Conservation (phyloP, 306 rosid genomes). For the Cercis canadensis region DNA sequence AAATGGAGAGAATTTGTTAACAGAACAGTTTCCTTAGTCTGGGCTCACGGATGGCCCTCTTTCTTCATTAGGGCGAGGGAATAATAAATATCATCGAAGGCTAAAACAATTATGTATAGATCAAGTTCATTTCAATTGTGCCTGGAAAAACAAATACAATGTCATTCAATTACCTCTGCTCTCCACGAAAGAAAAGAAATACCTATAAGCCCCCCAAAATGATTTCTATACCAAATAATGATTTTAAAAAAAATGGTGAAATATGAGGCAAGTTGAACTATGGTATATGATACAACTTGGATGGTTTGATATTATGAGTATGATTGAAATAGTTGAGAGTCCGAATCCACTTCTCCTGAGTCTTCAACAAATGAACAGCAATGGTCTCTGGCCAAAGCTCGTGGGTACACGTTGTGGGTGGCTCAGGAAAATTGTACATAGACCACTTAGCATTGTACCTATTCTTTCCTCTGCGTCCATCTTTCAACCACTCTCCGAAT, state of each 20-base stretch:
- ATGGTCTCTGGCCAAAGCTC: slow-evolving; percentile 80
- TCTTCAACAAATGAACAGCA: slow-evolving; percentile 97
- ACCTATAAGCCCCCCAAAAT: slow-evolving; percentile 18
- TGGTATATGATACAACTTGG: slow-evolving; percentile 78
- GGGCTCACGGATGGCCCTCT: too few relatives aligned
- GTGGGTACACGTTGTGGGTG: slow-evolving; percentile 72
- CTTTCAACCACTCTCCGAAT: slow-evolving; percentile 83
- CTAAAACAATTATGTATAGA: too few relatives aligned
- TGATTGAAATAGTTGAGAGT: slow-evolving; percentile 74
- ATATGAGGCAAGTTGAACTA: slow-evolving; percentile 31
- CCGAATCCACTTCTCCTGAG: slow-evolving; percentile 77
- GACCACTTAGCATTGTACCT: slow-evolving; percentile 93
- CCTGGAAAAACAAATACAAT: neutral
- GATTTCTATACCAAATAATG: neutral
- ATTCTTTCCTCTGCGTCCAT: slow-evolving; percentile 63
- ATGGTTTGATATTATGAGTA: slow-evolving; percentile 63
- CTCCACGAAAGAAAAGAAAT: slow-evolving; percentile 2
- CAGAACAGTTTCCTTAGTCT: too few relatives aligned
- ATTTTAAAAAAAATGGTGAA: too few relatives aligned
- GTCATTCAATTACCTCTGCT: too few relatives aligned
- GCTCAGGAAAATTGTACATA: slow-evolving; percentile 92
- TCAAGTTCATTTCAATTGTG: neutral
- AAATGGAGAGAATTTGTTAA: too few relatives aligned
- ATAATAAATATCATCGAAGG: too few relatives aligned
- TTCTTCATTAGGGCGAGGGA: too few relatives aligned